Evolutionary conservation across 1,284 basidiomycete species (phyloP).

Genomic region (Rhodotorula mucilaginosa): DNA sequence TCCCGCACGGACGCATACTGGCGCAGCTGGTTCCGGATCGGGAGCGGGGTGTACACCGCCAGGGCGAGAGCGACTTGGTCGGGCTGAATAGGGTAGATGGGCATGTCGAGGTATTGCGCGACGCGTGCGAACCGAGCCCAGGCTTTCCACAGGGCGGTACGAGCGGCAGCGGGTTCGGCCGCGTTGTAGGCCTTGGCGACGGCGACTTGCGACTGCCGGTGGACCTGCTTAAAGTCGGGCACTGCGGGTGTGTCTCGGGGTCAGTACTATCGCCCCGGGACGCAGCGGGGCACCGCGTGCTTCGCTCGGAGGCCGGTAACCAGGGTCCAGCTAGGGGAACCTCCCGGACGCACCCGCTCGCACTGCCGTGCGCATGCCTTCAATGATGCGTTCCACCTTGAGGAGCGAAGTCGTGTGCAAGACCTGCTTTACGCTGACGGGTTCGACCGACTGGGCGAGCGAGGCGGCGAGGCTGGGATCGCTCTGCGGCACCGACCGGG

Average conservation of each 20-base stretch:
- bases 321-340: too few relatives aligned
- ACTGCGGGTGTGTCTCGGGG: slow-evolving; percentile 3
- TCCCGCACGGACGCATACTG: neutral
- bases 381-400: neutral
- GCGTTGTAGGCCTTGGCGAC: slow-evolving; percentile 17
- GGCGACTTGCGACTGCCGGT: neutral
- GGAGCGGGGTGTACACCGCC: slow-evolving; percentile 8
- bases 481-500: neutral
- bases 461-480: slow-evolving; percentile 1
- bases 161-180: neutral
- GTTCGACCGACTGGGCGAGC: neutral
- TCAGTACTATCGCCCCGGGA: neutral
- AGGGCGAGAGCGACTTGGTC: slow-evolving; percentile 28
- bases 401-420: neutral
- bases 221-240: neutral
- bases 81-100: slow-evolving; percentile 23
- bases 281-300: neutral
- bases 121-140: slow-evolving; percentile 14
- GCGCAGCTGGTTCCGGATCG: slow-evolving; percentile 7
- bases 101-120: slow-evolving; percentile 13
- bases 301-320: neutral
- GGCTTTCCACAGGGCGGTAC: neutral
- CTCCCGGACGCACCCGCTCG: neutral
- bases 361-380: neutral
- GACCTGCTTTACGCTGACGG: neutral